These are phyloP conservation scores for Oldenlandia corymbosa DNA, from an alignment of 257 asterid species.

Conservation along the genomic window DNA sequence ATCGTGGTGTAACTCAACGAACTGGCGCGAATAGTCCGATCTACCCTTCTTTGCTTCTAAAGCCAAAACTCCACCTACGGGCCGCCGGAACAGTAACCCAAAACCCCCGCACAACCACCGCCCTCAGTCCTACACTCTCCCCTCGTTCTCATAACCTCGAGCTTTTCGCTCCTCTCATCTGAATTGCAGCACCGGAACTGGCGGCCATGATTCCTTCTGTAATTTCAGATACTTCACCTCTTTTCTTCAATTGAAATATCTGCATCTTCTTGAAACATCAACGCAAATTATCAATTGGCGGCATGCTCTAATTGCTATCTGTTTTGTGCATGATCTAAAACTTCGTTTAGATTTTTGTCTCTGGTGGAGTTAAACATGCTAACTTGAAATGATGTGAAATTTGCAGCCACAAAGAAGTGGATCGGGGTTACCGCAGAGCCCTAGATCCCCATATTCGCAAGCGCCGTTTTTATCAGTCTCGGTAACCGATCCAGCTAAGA, in stretches of 20 bases:
- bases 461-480: conserved; percentile 67
- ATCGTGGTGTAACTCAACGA: no score
- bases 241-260: not conserved
- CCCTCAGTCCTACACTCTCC: no score
- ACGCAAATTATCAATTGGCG: not conserved
- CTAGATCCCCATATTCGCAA: conserved; percentile 78
- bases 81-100: no score
- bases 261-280: not conserved
- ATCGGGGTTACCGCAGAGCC: conserved; percentile 72
- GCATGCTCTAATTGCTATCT: not conserved
- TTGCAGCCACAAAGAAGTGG: conserved; percentile 60
- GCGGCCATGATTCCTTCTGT: conserved; percentile 39
- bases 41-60: no score
- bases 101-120: no score
- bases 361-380: not conserved
- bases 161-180: no score
- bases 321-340: not conserved
- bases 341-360: not conserved
- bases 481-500: conserved; percentile 96
- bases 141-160: no score
- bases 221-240: conserved; percentile 15
- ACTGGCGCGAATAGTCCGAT: no score
- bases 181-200: not conserved
- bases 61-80: no score
- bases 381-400: conserved; percentile 5